Percentiles rank a stretch among this genome's conserved stretches.
phyloP scores from a whole-genome alignment of 2,329 filamentous ascomycete genomes.

The Chrysosporium keratinophilum region DNA sequence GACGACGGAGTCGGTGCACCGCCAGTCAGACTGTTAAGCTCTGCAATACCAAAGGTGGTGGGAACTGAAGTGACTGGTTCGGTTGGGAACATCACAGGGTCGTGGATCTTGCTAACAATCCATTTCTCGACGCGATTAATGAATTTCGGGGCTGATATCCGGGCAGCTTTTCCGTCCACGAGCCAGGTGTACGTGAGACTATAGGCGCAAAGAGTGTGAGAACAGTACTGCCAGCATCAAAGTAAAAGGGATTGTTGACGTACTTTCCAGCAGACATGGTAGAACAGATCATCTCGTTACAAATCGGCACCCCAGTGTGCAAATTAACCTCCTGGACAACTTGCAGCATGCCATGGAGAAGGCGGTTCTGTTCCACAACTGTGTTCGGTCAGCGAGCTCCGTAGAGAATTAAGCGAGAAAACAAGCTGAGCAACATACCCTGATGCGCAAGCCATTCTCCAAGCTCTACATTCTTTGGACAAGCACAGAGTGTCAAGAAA shows the following conservation, averaged over 20 bases:
- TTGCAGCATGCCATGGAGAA: conserved; percentile 79
- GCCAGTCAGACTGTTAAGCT: conserved; percentile 39
- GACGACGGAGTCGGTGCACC: conserved; percentile 39
- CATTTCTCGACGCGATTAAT: conserved; percentile 93
- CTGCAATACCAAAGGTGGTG: conserved; percentile 44
- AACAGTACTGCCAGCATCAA: background rate
- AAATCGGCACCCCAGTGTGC: conserved; percentile 62
- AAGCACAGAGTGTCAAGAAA: conserved; percentile 88
- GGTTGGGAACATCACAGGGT: conserved; percentile 80
- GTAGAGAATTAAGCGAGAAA: background rate
- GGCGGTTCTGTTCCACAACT: conserved; percentile 89
- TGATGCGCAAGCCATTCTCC: conserved; percentile 96
- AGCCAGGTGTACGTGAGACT: conserved; percentile 96
- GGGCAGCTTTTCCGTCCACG: conserved; percentile 76
- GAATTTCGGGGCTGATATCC: conserved; percentile 85
- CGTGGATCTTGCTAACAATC: conserved; percentile 93
- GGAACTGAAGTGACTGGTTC: conserved; percentile 58
- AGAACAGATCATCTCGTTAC: conserved; percentile 73
- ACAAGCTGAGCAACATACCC: conserved; percentile 44
- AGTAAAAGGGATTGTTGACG: conserved; percentile 33
- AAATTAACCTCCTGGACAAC: conserved; percentile 80
- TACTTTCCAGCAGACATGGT: conserved; percentile 91
- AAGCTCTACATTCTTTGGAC: conserved; percentile 84
- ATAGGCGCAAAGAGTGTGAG: conserved; percentile 8
- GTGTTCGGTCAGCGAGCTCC: background rate